A percentile compares a stretch with the other conserved stretches of the same genome.
These are phyloP conservation scores for Talinum fruticosum DNA, from an alignment of 148 eudicot species.

Conservation along the genomic window DNA sequence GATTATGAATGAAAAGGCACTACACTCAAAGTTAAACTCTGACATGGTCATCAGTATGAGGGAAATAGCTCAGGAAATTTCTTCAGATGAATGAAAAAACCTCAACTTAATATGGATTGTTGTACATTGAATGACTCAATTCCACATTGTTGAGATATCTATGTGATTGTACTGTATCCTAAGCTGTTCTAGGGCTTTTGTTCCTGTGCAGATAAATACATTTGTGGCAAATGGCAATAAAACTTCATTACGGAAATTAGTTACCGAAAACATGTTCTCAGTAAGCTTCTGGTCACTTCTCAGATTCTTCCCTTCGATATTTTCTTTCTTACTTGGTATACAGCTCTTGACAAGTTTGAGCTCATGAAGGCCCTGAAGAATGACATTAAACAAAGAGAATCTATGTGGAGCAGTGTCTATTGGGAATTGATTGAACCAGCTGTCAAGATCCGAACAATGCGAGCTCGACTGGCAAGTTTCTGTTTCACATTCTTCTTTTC, in stretches of 20 bases:
- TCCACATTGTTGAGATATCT: neutral
- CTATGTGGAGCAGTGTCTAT: slow-evolving; percentile 68
- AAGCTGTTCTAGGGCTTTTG: neutral
- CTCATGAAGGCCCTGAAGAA: slow-evolving; percentile 76
- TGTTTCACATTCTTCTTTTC: neutral
- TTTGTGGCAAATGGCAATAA: slow-evolving; percentile 70
- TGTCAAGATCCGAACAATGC: slow-evolving; percentile 76
- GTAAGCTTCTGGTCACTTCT: slow-evolving; percentile 44
- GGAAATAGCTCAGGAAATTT: neutral
- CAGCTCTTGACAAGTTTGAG: slow-evolving; percentile 7
- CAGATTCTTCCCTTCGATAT: slow-evolving; percentile 6
- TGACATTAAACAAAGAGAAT: slow-evolving; percentile 79
- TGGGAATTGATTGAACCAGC: slow-evolving; percentile 88
- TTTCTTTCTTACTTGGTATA: neutral
- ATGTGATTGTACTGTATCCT: neutral
- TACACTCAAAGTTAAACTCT: neutral
- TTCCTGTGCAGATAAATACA: slow-evolving; percentile 58
- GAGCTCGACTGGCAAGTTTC: slow-evolving; percentile 85
- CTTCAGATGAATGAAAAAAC: neutral
- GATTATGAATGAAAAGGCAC: neutral
- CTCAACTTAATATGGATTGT: slow-evolving; percentile 5
- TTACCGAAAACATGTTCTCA: slow-evolving; percentile 89
- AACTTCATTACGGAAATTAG: slow-evolving; percentile 69
- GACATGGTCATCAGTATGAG: neutral
- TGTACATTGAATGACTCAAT: neutral